phyloP scores from a whole-genome alignment of 257 asterid species.

The Mentha longifolia region DNA sequence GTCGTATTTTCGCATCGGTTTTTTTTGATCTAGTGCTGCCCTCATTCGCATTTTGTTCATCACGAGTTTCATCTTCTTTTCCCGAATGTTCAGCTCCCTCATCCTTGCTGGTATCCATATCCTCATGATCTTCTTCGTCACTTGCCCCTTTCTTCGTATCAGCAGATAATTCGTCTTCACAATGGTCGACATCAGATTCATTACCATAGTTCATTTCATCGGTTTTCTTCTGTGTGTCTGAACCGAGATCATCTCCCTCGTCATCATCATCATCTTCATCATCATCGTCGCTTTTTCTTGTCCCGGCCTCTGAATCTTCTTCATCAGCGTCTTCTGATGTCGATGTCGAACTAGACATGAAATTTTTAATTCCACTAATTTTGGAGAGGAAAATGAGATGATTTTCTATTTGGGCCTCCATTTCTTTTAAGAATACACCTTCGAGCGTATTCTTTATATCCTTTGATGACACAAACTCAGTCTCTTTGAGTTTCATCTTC shows the following conservation, averaged over 20 bases:
- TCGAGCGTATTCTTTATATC: constrained; percentile 61
- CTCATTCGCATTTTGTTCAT: constrained; percentile 37
- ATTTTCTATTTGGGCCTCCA: constrained; percentile 82
- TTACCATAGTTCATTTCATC: constrained; percentile 91
- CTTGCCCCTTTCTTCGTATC: constrained; percentile 35
- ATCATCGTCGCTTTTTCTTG: constrained; percentile 36
- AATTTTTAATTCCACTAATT: constrained; percentile 61
- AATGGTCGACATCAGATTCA: constrained; percentile 52
- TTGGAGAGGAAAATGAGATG: constrained; percentile 57
- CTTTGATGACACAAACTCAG: constrained; percentile 62
- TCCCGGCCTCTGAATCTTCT: constrained; percentile 42
- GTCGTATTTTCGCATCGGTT: constrained; percentile 30
- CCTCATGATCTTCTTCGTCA: constrained; percentile 39
- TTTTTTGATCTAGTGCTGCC: constrained; percentile 25
- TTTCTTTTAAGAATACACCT: constrained; percentile 50
- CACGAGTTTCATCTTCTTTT: constrained; percentile 40
- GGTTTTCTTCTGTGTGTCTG: constrained; percentile 62
- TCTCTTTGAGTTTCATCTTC: constrained; percentile 59
- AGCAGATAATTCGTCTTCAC: constrained; percentile 41
- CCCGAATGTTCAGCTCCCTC: constrained; percentile 42
- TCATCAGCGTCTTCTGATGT: constrained; percentile 48
- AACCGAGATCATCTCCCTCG: constrained; percentile 70
- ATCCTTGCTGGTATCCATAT: constrained; percentile 41
- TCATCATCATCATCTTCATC: constrained; percentile 54
- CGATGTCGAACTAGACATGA: constrained; percentile 40